Percentiles rank a stretch among this genome's conserved stretches.
Evolutionary conservation across 2,329 filamentous ascomycete genomes (phyloP).

Genomic region (Escovopsis weberi): DNA sequence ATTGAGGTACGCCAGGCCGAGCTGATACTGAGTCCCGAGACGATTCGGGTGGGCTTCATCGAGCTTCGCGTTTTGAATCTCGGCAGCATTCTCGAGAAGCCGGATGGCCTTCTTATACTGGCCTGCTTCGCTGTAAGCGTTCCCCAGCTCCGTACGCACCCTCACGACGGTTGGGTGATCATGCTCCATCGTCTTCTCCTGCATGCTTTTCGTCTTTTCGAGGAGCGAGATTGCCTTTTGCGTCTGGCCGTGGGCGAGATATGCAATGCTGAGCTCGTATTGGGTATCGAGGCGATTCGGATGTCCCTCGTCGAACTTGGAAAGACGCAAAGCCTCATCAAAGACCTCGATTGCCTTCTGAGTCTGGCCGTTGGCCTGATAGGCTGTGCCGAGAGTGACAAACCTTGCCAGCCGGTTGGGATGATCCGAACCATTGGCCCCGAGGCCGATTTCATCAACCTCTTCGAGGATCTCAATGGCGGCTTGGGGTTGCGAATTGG

Average conservation of each 20-base stretch:
- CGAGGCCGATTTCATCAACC: too few species aligned
- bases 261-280: slow-evolving; percentile 3
- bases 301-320: not conserved
- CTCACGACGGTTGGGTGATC: too few species aligned
- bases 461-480: too few species aligned
- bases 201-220: not conserved
- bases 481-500: too few species aligned
- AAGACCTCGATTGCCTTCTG: slow-evolving; percentile 4
- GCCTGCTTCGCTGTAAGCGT: slow-evolving; percentile 2
- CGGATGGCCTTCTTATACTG: slow-evolving; percentile 1
- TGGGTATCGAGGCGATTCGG: not conserved
- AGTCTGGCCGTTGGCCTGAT: slow-evolving; percentile 2
- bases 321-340: slow-evolving; percentile 2
- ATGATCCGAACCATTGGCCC: not conserved
- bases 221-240: slow-evolving; percentile 1
- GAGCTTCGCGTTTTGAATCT: not conserved
- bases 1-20: not conserved
- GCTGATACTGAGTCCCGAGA: not conserved
- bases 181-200: too few species aligned
- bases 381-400: slow-evolving; percentile 1
- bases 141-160: not conserved
- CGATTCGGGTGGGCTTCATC: slow-evolving; percentile 1
- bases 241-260: slow-evolving; percentile 2
- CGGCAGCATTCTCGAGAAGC: not conserved
- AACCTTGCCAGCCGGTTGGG: not conserved